Conservation (phyloP, 192 early-diverging fungal species). For the Phycomyces blakesleeanus region DNA sequence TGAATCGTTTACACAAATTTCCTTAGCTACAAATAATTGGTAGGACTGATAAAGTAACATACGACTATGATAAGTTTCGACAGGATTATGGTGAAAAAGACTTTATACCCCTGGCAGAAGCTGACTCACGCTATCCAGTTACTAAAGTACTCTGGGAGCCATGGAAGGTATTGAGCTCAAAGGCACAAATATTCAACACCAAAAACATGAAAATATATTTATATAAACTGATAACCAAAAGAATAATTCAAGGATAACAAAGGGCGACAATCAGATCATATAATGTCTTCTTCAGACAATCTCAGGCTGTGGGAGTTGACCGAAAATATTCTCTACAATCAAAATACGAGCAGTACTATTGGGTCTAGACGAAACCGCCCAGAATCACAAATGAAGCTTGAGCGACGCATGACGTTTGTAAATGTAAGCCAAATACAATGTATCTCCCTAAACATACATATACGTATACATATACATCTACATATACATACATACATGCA, state of each 20-base stretch:
- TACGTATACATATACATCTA: too few species aligned
- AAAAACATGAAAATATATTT: not conserved
- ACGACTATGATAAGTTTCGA: constrained; percentile 28
- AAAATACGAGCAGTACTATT: not conserved
- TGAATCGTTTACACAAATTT: not conserved
- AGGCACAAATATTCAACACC: not conserved
- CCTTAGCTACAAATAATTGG: constrained; percentile 59
- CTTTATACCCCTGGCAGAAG: constrained; percentile 69
- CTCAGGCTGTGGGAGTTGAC: constrained; percentile 85
- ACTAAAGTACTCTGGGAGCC: constrained; percentile 90
- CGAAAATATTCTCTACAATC: constrained; percentile 43
- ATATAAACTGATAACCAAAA: not conserved
- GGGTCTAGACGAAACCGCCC: constrained; percentile 35
- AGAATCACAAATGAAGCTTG: constrained; percentile 18
- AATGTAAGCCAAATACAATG: constrained; percentile 54
- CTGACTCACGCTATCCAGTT: constrained; percentile 77
- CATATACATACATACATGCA: too few species aligned
- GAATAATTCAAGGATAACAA: constrained; percentile 23
- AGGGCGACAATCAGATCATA: constrained; percentile 54
- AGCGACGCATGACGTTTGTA: constrained; percentile 30
- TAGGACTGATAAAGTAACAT: constrained; percentile 38
- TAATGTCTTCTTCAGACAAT: constrained; percentile 84
- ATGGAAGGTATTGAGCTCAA: constrained; percentile 41
- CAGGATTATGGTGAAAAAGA: constrained; percentile 45
- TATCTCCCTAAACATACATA: too few species aligned